Percentiles rank a stretch among this genome's conserved stretches.
Evolutionary conservation across 2,329 filamentous ascomycete genomes (phyloP).

Genomic region (Chalara sp.): DNA sequence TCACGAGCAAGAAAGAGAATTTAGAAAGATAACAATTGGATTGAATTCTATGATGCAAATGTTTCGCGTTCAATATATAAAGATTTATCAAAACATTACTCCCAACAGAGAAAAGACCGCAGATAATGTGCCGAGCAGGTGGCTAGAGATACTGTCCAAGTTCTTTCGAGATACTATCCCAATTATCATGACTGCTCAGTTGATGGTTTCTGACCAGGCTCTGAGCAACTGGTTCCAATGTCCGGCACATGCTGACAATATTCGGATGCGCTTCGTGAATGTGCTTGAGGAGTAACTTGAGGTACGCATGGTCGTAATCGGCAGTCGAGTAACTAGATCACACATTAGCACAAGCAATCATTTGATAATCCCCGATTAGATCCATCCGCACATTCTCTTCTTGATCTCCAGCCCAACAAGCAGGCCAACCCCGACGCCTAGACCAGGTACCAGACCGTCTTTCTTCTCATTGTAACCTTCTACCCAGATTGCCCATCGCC

Average conservation of each 20-base stretch:
- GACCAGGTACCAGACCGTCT: slow-evolving; percentile 5
- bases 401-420: slow-evolving; percentile 8
- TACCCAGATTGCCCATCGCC: too few species aligned
- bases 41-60: slow-evolving; percentile 8
- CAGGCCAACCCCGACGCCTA: slow-evolving; percentile 5
- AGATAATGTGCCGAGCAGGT: slow-evolving; percentile 4
- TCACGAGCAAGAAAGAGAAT: slow-evolving; percentile 1
- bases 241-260: too few species aligned
- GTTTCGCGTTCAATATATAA: too few species aligned
- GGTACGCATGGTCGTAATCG: slow-evolving; percentile 10
- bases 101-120: slow-evolving; percentile 1
- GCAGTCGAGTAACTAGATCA: slow-evolving; percentile 9
- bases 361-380: slow-evolving; percentile 5
- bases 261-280: slow-evolving; percentile 5
- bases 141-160: slow-evolving; percentile 8
- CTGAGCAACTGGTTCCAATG: slow-evolving; percentile 6
- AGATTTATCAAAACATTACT: slow-evolving; percentile 5
- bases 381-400: slow-evolving; percentile 7
- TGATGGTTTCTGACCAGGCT: slow-evolving; percentile 9
- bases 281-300: slow-evolving; percentile 9
- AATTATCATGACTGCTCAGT: slow-evolving; percentile 9
- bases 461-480: slow-evolving; percentile 5
- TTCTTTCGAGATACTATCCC: slow-evolving; percentile 10
- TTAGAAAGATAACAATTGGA: slow-evolving; percentile 1
- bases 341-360: slow-evolving; percentile 9